Evolutionary conservation across 257 asterid genomes (phyloP).

Genomic region (Solanum acaule): DNA sequence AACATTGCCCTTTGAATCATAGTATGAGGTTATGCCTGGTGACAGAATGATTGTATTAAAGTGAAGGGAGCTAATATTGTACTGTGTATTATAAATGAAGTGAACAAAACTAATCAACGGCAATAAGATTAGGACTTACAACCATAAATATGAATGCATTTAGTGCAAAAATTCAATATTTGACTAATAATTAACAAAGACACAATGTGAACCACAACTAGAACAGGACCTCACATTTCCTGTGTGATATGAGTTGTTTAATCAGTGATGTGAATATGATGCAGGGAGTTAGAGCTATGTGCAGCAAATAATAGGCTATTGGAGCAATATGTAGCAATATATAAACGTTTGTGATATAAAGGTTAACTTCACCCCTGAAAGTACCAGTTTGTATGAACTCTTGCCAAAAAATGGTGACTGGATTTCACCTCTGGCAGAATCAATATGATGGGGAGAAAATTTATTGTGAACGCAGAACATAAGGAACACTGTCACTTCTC

Average conservation of each 20-base stretch:
- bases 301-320: background rate
- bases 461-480: background rate
- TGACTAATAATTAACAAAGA: background rate
- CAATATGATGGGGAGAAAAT: background rate
- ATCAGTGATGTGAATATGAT: background rate
- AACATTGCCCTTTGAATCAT: constrained; percentile 56
- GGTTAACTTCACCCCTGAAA: background rate
- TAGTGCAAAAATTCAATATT: background rate
- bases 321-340: background rate
- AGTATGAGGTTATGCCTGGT: constrained; percentile 82
- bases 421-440: background rate
- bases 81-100: background rate
- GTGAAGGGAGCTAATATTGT: background rate
- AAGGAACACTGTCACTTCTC: background rate
- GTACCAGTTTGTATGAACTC: background rate
- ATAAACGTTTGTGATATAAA: background rate
- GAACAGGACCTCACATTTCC: background rate
- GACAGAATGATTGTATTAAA: background rate
- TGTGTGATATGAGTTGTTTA: background rate
- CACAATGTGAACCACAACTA: background rate
- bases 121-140: background rate
- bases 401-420: background rate
- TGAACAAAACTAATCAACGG: background rate
- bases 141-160: background rate
- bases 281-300: background rate